Evolutionary conservation across 2,329 filamentous ascomycete genomes (phyloP).

Genomic region (Albifimbria verrucaria): DNA sequence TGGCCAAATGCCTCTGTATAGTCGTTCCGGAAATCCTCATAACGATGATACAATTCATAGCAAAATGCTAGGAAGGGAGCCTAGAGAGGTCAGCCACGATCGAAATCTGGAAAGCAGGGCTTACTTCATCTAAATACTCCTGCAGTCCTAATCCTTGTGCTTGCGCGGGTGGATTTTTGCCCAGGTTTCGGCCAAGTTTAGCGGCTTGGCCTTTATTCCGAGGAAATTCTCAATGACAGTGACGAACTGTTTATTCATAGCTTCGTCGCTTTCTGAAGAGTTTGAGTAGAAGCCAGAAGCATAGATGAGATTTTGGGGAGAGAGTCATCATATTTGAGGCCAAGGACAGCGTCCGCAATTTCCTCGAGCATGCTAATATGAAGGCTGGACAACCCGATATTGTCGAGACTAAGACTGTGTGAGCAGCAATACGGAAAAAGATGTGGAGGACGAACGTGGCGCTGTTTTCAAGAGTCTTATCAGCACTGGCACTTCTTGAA

Average conservation of each 20-base stretch:
- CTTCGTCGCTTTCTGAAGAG: conserved; percentile 6
- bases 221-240: conserved; percentile 17
- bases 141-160: conserved; percentile 18
- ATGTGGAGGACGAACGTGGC: too few species aligned
- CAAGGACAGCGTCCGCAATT: background rate
- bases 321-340: conserved; percentile 7
- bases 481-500: background rate
- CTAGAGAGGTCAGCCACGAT: conserved; percentile 9
- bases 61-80: conserved; percentile 26
- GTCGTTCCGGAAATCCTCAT: conserved; percentile 20
- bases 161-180: conserved; percentile 13
- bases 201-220: conserved; percentile 11
- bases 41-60: conserved; percentile 29
- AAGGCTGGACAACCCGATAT: background rate
- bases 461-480: too few species aligned
- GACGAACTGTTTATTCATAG: conserved; percentile 18
- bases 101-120: background rate
- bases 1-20: conserved; percentile 20
- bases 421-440: background rate
- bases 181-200: conserved; percentile 17
- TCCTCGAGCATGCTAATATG: background rate
- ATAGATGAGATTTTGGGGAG: conserved; percentile 20
- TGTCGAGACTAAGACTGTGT: background rate
- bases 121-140: conserved; percentile 25
- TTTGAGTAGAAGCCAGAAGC: conserved; percentile 17